Evolutionary conservation across 768 basidiomycete species (phyloP).

Genomic region (Pleurotus djamor): DNA sequence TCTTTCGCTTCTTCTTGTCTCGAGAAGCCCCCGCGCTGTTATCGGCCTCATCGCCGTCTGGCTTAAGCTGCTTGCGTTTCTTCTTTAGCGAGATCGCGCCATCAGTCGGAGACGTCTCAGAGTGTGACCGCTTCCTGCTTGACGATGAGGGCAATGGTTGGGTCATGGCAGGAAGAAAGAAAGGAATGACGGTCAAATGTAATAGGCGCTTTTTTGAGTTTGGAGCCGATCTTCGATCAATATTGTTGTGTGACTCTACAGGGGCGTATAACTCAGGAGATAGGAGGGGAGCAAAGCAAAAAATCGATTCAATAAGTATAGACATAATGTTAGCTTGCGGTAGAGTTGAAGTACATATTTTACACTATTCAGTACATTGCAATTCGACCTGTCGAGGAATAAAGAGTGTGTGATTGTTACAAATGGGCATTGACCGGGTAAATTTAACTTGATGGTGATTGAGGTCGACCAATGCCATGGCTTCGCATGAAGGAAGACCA

Average conservation of each 20-base stretch:
- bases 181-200: not conserved
- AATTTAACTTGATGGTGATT: not conserved
- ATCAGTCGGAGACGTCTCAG: not conserved
- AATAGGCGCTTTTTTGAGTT: no score
- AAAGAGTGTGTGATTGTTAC: no score
- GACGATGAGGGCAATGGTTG: constrained; percentile 2
- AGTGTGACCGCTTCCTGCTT: not conserved
- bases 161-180: not conserved
- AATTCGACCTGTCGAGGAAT: no score
- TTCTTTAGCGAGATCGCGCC: not conserved
- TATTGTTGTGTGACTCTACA: no score
- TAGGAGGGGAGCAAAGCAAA: no score
- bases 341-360: not conserved
- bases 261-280: no score
- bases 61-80: not conserved
- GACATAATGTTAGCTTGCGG: not conserved
- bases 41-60: not conserved
- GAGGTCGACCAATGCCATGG: not conserved
- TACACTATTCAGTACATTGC: not conserved
- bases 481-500: constrained; percentile 6
- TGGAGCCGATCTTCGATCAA: no score
- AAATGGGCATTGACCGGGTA: no score
- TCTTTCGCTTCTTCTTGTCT: constrained; percentile 2
- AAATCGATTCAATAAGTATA: not conserved
- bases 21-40: not conserved